These are phyloP conservation scores for Sclerotinia glacialis DNA, from an alignment of 2,329 filamentous ascomycete genomes.

Conservation along the genomic window DNA sequence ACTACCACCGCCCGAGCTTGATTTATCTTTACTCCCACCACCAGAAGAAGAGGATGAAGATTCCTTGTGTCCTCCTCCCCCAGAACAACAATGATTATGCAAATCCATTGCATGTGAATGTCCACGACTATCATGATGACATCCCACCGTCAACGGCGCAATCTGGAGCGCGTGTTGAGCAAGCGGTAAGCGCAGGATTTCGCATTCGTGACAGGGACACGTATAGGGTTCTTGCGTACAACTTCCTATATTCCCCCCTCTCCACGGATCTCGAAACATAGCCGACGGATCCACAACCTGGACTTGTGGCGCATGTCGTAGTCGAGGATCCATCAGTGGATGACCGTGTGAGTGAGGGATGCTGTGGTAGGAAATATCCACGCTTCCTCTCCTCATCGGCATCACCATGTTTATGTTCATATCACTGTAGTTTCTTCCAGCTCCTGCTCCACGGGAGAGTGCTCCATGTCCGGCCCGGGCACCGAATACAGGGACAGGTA, in stretches of 20 bases:
- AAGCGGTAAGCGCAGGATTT: not conserved
- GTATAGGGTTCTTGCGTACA: constrained; percentile 11
- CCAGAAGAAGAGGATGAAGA: not conserved
- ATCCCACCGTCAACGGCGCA: not conserved
- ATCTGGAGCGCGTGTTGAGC: not conserved
- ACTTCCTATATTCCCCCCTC: not conserved
- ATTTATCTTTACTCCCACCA: constrained; percentile 3
- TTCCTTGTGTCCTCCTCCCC: not conserved
- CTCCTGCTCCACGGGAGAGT: constrained; percentile 8
- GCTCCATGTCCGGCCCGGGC: constrained; percentile 6
- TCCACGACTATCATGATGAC: constrained; percentile 4
- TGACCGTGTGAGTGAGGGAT: not conserved
- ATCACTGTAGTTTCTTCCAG: constrained; percentile 6
- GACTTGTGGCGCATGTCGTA: constrained; percentile 3
- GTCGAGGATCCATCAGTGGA: constrained; percentile 1
- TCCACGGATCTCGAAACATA: constrained; percentile 9
- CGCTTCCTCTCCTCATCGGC: constrained; percentile 1
- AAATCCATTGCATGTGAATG: constrained; percentile 3
- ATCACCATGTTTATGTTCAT: constrained; percentile 4
- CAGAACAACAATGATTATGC: constrained; percentile 18
- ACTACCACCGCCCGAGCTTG: not conserved
- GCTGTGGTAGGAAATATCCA: constrained; percentile 2
- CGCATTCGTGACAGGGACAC: constrained; percentile 3
- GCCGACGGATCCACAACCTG: constrained; percentile 6
- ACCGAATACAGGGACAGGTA: not conserved